Conservation (phyloP, 2,329 filamentous ascomycete genomes). For the Penicillium thymicola region DNA sequence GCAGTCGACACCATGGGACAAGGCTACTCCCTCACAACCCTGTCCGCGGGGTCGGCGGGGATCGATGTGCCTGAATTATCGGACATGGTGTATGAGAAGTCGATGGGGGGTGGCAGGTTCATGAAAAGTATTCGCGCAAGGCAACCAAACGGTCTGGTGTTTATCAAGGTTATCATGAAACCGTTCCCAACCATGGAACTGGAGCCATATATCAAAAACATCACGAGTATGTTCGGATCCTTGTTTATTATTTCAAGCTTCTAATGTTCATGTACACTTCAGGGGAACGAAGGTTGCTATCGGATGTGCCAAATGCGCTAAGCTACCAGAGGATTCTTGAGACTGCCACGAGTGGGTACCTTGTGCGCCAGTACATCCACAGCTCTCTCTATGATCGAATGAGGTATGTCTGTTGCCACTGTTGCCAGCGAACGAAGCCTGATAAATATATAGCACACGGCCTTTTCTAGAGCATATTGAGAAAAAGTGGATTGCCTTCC, state of each 20-base stretch:
- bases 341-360: slow-evolving; percentile 84
- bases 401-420: slow-evolving; percentile 41
- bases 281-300: slow-evolving; percentile 77
- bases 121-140: slow-evolving; percentile 94
- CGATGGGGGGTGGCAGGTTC: slow-evolving; percentile 85
- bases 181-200: slow-evolving; percentile 80
- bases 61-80: slow-evolving; percentile 92
- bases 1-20: slow-evolving; percentile 71
- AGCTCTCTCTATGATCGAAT: slow-evolving; percentile 96
- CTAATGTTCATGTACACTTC: slow-evolving; percentile 5
- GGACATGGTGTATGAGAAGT: slow-evolving; percentile 87
- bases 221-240: slow-evolving; percentile 60
- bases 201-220: slow-evolving; percentile 70
- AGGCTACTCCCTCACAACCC: slow-evolving; percentile 89
- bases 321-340: slow-evolving; percentile 88
- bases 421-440: slow-evolving; percentile 15
- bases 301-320: slow-evolving; percentile 85
- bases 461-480: slow-evolving; percentile 97
- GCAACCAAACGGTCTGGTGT: slow-evolving; percentile 83
- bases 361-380: slow-evolving; percentile 92
- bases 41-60: slow-evolving; percentile 84
- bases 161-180: slow-evolving; percentile 94
- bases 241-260: neutral
- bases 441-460: slow-evolving; percentile 65
- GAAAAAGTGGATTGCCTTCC: slow-evolving; percentile 98